Base-by-base conservation (phyloP, 2,329 filamentous ascomycete species). In the Claviceps sp. region DNA sequence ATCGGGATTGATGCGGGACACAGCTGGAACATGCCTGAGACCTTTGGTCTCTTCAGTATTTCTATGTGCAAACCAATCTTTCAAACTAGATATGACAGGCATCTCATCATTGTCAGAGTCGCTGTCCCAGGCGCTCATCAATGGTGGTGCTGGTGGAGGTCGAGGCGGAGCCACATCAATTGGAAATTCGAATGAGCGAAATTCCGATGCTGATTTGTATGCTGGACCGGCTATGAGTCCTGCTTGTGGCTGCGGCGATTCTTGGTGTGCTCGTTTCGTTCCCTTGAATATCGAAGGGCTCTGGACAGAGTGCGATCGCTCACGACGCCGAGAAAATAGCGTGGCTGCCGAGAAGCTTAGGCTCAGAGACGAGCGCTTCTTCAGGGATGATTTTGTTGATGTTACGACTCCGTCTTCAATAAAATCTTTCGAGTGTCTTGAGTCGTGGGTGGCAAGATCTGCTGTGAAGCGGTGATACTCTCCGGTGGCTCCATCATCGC, bases 391-490 rank as follows among this genome's bases (percentile, higher is more conserved):
- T 16, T 49, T 41, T 16, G 37, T 7, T 40, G 54, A 40, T 8
- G 22, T 22, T 13, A 41, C 14, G 45, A 24, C 4, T 20, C 48
- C 37, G n/a, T 51, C 50, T 18, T 24, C 26, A 41, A 18, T 34
- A 38, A 37, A 30, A 18, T 49, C 50, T 6, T 45, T 37, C 30
- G 50, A 44, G 11, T 52, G 24, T 22, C n/a, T 37, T 46, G 56
- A 42, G 16, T 54, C 22, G 26, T n/a, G 42, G 42, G 55, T 57
- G 18, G 67, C 66, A 26, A 69, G 57, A 49, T 63, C 60, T 18
- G 60, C 60, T 16, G 66, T 60, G 48, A 69, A 62, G 8, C 60
- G 60, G 52, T 69, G 67, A 37, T 69, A 69, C 43, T 68, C 67
- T 44, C 61, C 62, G 2, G 65, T 61, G 4, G 61, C 60, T 48